Evolutionary conservation across 257 asterid genomes (phyloP).

Genomic region (Paraleonurus japonicus): DNA sequence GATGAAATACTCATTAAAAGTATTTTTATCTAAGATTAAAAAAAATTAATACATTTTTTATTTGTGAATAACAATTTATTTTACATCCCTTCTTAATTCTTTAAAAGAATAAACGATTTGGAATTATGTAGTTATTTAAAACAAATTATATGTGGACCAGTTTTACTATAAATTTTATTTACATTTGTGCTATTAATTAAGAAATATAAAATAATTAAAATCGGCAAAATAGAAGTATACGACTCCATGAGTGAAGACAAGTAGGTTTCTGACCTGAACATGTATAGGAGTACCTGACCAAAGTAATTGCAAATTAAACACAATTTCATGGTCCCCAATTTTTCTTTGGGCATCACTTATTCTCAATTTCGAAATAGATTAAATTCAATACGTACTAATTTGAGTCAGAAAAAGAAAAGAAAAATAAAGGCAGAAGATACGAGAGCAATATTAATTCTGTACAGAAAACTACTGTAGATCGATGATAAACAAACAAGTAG

Average conservation of each 20-base stretch:
- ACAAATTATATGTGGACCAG: too few species aligned
- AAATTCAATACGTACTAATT: background rate
- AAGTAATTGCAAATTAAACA: background rate
- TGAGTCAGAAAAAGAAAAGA: background rate
- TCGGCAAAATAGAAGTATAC: background rate
- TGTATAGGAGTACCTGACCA: conserved; percentile 25
- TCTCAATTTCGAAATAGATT: conserved; percentile 1
- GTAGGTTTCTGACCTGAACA: conserved; percentile 20
- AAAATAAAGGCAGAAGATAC: background rate
- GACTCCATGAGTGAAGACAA: background rate
- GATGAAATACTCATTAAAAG: background rate
- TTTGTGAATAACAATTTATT: background rate
- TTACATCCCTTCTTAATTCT: background rate
- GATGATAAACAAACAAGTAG: conserved; percentile 3
- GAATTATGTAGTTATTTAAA: too few species aligned
- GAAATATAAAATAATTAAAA: background rate
- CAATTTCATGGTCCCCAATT: conserved; percentile 24
- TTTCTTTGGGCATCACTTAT: conserved; percentile 3
- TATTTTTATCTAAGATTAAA: background rate
- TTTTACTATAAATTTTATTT: too few species aligned
- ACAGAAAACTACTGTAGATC: conserved; percentile 6
- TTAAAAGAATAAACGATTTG: background rate
- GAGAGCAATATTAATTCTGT: too few species aligned
- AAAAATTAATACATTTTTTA: background rate
- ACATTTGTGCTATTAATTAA: too few species aligned